These are phyloP conservation scores for Talaromyces piceae DNA, from an alignment of 2,329 filamentous ascomycete species.

Conservation along the genomic window DNA sequence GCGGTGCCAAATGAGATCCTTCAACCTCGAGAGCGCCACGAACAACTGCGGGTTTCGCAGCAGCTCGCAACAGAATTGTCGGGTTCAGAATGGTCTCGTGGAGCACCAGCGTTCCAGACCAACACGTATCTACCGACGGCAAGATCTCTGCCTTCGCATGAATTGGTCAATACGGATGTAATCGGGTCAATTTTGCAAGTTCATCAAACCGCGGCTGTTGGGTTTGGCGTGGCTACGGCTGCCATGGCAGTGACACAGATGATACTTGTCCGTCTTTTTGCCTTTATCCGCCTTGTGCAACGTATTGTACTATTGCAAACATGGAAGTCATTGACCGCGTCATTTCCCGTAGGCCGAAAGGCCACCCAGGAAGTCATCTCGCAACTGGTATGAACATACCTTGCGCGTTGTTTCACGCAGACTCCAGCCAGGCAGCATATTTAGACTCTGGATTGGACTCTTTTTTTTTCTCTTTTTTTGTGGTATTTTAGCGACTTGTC, in stretches of 20 bases:
- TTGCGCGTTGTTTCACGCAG: too few species aligned
- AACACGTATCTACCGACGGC: background rate
- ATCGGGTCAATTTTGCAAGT: background rate
- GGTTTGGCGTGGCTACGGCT: background rate
- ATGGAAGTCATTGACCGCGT: background rate
- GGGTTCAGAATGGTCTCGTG: too few species aligned
- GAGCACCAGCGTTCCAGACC: background rate
- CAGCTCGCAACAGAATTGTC: too few species aligned
- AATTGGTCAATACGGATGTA: background rate
- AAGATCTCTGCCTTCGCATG: background rate
- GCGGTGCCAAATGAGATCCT: background rate
- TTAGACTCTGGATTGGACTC: too few species aligned
- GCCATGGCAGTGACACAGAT: background rate
- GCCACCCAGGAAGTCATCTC: background rate
- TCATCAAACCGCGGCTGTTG: background rate
- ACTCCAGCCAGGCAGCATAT: too few species aligned
- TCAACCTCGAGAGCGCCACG: background rate
- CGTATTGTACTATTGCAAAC: too few species aligned
- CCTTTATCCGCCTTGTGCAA: too few species aligned
- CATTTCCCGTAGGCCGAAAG: background rate
- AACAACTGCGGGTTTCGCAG: too few species aligned
- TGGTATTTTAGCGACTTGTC: background rate
- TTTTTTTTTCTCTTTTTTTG: too few species aligned
- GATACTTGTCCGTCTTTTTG: background rate
- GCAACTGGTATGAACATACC: background rate